A percentile compares a stretch with the other conserved stretches of the same genome.
These are phyloP conservation scores for Colletotrichum cereale DNA, from an alignment of 2,329 filamentous ascomycete species.

Conservation along the genomic window DNA sequence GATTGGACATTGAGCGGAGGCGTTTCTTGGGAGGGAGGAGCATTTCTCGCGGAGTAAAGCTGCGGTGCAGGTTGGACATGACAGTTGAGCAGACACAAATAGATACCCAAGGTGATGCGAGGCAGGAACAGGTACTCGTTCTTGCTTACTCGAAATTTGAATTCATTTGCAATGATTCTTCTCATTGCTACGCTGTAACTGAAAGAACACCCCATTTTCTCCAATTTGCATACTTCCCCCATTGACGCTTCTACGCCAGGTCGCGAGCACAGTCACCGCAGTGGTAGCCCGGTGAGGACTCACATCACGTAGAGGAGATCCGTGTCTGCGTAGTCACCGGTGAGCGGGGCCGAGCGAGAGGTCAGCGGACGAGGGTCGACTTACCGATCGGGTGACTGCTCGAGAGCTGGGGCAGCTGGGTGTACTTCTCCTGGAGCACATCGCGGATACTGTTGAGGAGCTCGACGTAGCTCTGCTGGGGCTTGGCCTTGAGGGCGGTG, in stretches of 20 bases:
- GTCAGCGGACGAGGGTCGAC: conserved; percentile 46
- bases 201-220: not conserved
- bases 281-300: not conserved
- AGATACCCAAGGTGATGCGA: not conserved
- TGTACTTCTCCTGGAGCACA: conserved; percentile 86
- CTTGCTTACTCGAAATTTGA: not conserved
- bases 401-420: conserved; percentile 95
- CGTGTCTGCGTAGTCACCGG: conserved; percentile 22
- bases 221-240: not conserved
- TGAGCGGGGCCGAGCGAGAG: not conserved
- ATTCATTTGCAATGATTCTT: conserved; percentile 1
- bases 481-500: conserved; percentile 88
- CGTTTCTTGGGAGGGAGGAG: not conserved
- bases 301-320: conserved; percentile 38
- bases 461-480: conserved; percentile 95
- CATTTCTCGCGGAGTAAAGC: not conserved
- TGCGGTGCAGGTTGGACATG: not conserved
- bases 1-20: not conserved
- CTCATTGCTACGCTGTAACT: not conserved
- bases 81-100: not conserved
- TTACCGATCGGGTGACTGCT: conserved; percentile 95
- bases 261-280: not conserved
- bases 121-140: not conserved
- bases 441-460: conserved; percentile 96
- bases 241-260: not conserved